Evolutionary conservation across 768 basidiomycete genomes (phyloP).

Genomic region (Suillus alpinus): DNA sequence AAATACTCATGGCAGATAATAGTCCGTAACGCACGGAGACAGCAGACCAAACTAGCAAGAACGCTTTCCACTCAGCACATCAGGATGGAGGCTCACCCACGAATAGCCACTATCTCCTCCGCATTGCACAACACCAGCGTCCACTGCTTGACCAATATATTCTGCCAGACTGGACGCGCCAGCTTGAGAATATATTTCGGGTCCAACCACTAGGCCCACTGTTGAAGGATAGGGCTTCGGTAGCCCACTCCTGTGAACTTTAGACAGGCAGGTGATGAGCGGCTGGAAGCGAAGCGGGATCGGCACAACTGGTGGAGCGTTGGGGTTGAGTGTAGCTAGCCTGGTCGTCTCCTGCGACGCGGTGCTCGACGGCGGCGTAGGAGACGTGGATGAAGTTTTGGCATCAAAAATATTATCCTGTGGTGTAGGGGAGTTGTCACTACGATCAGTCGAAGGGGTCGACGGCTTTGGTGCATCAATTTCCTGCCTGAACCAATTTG

Average conservation of each 20-base stretch:
- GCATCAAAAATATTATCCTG: neutral
- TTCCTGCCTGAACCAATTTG: slow-evolving; percentile 18
- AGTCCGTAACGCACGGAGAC: neutral
- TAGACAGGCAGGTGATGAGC: slow-evolving; percentile 34
- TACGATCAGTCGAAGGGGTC: neutral
- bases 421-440: neutral
- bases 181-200: slow-evolving; percentile 35
- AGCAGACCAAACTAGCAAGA: neutral
- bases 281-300: slow-evolving; percentile 17
- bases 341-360: neutral
- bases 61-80: neutral
- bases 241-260: slow-evolving; percentile 30
- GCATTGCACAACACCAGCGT: slow-evolving; percentile 36
- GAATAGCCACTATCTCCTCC: slow-evolving; percentile 37
- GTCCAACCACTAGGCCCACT: slow-evolving; percentile 33
- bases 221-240: slow-evolving; percentile 32
- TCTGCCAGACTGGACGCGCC: slow-evolving; percentile 40
- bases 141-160: slow-evolving; percentile 38
- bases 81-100: slow-evolving; percentile 26
- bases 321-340: neutral
- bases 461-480: neutral
- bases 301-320: neutral
- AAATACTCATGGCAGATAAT: slow-evolving; percentile 3
- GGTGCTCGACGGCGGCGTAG: neutral
- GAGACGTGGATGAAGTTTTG: neutral